Percentiles rank a stretch among this genome's conserved stretches.
Conservation (phyloP, 768 basidiomycete species). For the Saitozyma sp. region DNA sequence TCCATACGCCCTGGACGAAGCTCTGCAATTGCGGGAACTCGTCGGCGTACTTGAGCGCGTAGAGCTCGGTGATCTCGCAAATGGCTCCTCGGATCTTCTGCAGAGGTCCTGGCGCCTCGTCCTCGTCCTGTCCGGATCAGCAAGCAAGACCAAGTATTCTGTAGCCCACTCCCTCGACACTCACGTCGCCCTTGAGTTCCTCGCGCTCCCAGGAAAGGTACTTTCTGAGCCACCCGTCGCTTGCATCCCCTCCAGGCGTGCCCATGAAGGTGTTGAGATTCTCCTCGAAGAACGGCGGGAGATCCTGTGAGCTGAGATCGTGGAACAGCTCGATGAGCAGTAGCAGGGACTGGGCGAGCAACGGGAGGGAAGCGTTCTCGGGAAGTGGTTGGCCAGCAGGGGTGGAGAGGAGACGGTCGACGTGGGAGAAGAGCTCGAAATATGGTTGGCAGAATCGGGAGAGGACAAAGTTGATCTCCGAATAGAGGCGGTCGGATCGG, state of each 20-base stretch:
- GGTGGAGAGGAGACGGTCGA: constrained; percentile 54
- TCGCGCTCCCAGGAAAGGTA: constrained; percentile 78
- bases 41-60: constrained; percentile 54
- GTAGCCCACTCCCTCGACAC: constrained; percentile 40
- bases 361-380: constrained; percentile 49
- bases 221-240: constrained; percentile 65
- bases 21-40: constrained; percentile 54
- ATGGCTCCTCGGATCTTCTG: constrained; percentile 85
- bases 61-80: constrained; percentile 84
- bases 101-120: constrained; percentile 77
- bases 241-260: constrained; percentile 55
- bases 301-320: constrained; percentile 91
- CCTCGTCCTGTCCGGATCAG: constrained; percentile 59
- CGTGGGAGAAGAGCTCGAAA: constrained; percentile 70
- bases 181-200: constrained; percentile 68
- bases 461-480: constrained; percentile 88
- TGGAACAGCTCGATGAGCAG: constrained; percentile 84
- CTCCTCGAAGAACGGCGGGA: constrained; percentile 93
- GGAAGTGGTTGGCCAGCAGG: constrained; percentile 46
- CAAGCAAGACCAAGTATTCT: background rate
- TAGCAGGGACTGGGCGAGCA: constrained; percentile 71
- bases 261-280: constrained; percentile 78
- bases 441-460: constrained; percentile 79
- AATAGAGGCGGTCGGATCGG: constrained; percentile 79
- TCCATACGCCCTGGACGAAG: constrained; percentile 89